Evolutionary conservation across 495 filamentous ascomycete species (phyloP).

Genomic region (Aspergillus avenaceus): DNA sequence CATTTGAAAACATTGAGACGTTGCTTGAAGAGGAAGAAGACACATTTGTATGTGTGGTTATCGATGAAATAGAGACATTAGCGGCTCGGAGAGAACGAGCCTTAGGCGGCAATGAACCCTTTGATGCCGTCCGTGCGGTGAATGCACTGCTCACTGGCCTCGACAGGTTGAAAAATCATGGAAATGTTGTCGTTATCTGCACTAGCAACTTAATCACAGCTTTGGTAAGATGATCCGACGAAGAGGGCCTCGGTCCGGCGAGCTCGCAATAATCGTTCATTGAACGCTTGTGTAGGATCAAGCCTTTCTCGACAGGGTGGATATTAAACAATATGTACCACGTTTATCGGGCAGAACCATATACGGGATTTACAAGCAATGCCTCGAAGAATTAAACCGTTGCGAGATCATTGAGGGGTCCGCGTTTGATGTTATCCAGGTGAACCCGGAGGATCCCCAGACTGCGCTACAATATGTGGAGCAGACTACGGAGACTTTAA

Average conservation of each 20-base stretch:
- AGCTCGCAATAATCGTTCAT: too few relatives aligned
- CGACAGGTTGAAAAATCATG: conserved; percentile 30
- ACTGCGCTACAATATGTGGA: conserved; percentile 19
- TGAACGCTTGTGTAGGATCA: conserved; percentile 32
- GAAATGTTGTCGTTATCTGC: conserved; percentile 48
- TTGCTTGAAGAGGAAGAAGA: conserved; percentile 40
- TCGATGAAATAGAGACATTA: conserved; percentile 56
- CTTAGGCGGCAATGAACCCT: conserved; percentile 41
- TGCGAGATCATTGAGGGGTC: conserved; percentile 30
- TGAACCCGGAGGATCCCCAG: conserved; percentile 14
- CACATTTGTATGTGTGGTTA: conserved; percentile 45
- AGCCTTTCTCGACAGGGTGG: conserved; percentile 54
- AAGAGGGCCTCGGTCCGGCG: too few relatives aligned
- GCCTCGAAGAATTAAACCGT: conserved; percentile 45
- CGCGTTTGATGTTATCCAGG: conserved; percentile 17
- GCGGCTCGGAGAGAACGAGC: conserved; percentile 41
- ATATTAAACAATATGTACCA: conserved; percentile 48
- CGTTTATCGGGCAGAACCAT: conserved; percentile 29
- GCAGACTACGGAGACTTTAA: conserved; percentile 8
- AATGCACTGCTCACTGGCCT: conserved; percentile 32
- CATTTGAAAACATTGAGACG: conserved; percentile 44
- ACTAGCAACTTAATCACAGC: conserved; percentile 46
- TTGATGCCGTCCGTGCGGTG: conserved; percentile 41
- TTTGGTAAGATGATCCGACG: too few relatives aligned
- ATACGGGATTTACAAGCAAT: conserved; percentile 50